Evolutionary conservation across 768 basidiomycete species (phyloP).

Genomic region (Leccinum imitatum): DNA sequence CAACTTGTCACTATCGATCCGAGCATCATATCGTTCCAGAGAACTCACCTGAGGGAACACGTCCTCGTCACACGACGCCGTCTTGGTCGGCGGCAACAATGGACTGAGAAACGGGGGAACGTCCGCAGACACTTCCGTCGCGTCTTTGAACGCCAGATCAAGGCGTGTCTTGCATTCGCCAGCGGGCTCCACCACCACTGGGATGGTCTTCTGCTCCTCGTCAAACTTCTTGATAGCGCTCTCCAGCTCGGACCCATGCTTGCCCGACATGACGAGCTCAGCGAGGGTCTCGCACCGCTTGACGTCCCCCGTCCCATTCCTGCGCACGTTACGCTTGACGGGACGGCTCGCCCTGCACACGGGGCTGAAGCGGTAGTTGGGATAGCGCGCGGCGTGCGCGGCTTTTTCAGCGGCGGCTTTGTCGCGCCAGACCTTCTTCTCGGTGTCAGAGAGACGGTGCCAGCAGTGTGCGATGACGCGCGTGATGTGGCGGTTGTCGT

Average conservation of each 20-base stretch:
- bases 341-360: constrained; percentile 42
- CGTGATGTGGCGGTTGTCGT: constrained; percentile 58
- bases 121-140: not conserved
- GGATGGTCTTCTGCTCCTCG: not conserved
- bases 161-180: not conserved
- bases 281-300: constrained; percentile 51
- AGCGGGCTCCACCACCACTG: not conserved
- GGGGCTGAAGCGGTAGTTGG: constrained; percentile 56
- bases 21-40: not conserved
- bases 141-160: not conserved
- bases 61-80: not conserved
- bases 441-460: constrained; percentile 49
- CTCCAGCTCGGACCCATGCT: constrained; percentile 48
- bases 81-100: constrained; percentile 28
- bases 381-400: constrained; percentile 48
- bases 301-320: constrained; percentile 48
- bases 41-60: constrained; percentile 15
- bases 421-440: constrained; percentile 50
- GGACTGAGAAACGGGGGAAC: constrained; percentile 31
- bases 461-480: constrained; percentile 56
- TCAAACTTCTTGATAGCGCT: constrained; percentile 41
- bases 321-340: constrained; percentile 50
- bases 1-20: constrained; percentile 4
- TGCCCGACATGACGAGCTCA: constrained; percentile 49
- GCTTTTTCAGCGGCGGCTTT: constrained; percentile 53